Percentiles rank a stretch among this genome's conserved stretches.
These are phyloP conservation scores for Rubia yunnanensis DNA, from an alignment of 257 asterid genomes.

Conservation along the genomic window DNA sequence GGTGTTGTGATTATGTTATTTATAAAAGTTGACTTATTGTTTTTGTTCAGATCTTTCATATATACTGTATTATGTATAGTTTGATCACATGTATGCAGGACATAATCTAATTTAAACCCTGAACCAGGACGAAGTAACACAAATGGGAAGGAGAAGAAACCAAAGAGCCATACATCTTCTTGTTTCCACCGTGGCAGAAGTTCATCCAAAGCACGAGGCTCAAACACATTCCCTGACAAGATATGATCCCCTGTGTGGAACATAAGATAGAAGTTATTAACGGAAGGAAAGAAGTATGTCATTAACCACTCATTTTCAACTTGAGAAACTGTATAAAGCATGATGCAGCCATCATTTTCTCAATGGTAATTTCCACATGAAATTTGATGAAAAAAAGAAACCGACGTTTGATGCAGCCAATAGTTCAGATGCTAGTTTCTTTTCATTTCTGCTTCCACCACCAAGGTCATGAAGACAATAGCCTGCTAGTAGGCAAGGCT, in stretches of 20 bases:
- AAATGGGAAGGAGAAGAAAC: neutral
- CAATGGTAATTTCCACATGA: neutral
- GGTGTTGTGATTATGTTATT: neutral
- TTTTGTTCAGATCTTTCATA: neutral
- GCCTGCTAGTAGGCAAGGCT: neutral
- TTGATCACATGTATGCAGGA: neutral
- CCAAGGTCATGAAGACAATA: neutral
- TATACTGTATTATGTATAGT: neutral
- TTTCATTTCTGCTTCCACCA: neutral
- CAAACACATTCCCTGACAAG: slow-evolving; percentile 91
- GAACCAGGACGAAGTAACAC: neutral
- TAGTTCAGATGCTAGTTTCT: slow-evolving; percentile 2
- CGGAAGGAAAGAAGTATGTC: neutral
- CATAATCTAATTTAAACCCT: neutral
- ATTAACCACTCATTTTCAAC: neutral
- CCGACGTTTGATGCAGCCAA: neutral
- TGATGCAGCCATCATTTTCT: neutral
- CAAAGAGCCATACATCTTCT: slow-evolving; percentile 53
- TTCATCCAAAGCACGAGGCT: slow-evolving; percentile 89
- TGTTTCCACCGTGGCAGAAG: slow-evolving; percentile 86
- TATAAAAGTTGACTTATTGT: neutral
- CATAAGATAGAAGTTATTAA: slow-evolving; percentile 2
- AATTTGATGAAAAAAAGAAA: neutral
- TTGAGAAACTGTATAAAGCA: neutral
- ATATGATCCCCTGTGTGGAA: slow-evolving; percentile 75